Conservation (phyloP, 2,329 filamentous ascomycete genomes). For the Sclerotiophoma versabilis region DNA sequence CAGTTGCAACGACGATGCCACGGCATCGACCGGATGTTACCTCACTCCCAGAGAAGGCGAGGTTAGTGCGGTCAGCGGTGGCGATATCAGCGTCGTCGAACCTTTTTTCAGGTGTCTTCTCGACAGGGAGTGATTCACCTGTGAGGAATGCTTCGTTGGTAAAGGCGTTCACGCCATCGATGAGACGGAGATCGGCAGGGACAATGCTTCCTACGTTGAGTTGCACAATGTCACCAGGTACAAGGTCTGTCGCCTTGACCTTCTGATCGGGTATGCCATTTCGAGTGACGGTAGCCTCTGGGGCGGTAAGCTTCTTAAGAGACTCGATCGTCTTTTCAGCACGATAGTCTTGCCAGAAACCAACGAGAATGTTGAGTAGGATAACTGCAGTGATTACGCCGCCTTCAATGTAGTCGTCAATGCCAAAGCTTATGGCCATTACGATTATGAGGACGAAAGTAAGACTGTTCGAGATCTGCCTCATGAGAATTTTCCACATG, state of each 20-base stretch:
- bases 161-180: constrained; percentile 74
- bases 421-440: constrained; percentile 72
- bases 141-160: constrained; percentile 79
- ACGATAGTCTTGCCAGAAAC: constrained; percentile 60
- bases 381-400: constrained; percentile 70
- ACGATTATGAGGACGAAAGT: constrained; percentile 76
- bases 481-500: constrained; percentile 77
- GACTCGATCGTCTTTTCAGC: constrained; percentile 53
- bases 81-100: constrained; percentile 62
- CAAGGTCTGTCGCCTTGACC: constrained; percentile 48
- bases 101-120: constrained; percentile 65
- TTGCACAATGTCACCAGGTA: constrained; percentile 50
- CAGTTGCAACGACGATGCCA: constrained; percentile 73
- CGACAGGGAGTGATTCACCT: constrained; percentile 74
- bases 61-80: constrained; percentile 71
- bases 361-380: constrained; percentile 71
- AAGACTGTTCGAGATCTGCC: constrained; percentile 78
- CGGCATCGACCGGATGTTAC: constrained; percentile 73
- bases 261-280: constrained; percentile 44
- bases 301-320: constrained; percentile 50
- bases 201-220: constrained; percentile 65
- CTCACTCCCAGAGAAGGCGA: constrained; percentile 75
- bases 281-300: constrained; percentile 48
- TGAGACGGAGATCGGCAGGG: constrained; percentile 68
- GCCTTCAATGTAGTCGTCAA: constrained; percentile 69